Base-by-base conservation (phyloP, 2,329 filamentous ascomycete genomes). In the Fusarium irregulare region DNA sequence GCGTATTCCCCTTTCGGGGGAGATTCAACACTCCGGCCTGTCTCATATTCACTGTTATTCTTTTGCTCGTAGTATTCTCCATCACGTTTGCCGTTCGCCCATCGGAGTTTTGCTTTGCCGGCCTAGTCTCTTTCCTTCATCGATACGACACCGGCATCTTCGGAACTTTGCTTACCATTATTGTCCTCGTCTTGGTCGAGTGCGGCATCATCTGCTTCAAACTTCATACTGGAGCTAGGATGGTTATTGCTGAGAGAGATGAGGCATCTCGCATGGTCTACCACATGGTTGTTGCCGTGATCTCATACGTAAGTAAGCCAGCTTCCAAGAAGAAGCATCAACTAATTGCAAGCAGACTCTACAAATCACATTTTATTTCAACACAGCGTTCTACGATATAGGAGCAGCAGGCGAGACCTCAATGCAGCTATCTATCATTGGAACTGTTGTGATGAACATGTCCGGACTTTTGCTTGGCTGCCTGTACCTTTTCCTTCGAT, bases 221-320 rank as follows among this genome's bases (percentile, higher is more conserved):
- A 64, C 80, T 93, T 25, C 85, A 85, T 69, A 84, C 83, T 34
- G 85, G 84, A 62, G 79, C 83, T 16, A 81, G 83, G 18, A 83
- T 92, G 53, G 87, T 89, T 41, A 81, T 84, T 21, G 82, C 85
- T 18, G 88, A 92, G 76, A 83, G 90, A 48, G 84, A 89, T 60
- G 83, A 87, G 34, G 90, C 90, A 6, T 92, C 90, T 9, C 84
- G 88, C 64, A 92, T 92, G 88, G 87, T 91, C 13, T 92, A 91
- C 76, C 92, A 90, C 75, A 81, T 91, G 67, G 78, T 84, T 3
- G 76, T 91, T 55, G 87, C 84, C 18, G 80, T 88, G 57, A 77
- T 87, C 50, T 88, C 84, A 57, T 88, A 85, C 76, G 89, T 91
- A 73, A 79, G 86, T 80, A 23, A 27, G 18, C 27, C 7, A 12